phyloP scores from a whole-genome alignment of 75 land plant species.

The Adiantum capillusveneris region DNA sequence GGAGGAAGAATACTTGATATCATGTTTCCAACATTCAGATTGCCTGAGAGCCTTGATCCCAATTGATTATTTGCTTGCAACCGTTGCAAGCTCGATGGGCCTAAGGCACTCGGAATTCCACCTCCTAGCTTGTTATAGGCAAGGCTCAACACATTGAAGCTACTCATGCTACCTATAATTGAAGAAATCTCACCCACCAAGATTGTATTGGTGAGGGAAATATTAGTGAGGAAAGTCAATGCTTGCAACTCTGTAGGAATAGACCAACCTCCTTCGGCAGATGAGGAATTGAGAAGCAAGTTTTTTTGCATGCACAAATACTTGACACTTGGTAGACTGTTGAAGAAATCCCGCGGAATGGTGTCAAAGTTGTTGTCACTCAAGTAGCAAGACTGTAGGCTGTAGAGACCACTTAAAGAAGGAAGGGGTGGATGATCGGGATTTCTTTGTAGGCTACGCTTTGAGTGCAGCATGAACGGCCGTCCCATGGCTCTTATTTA shows the following conservation, averaged over 20 bases:
- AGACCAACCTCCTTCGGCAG: constrained; percentile 60
- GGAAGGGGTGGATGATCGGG: too few species aligned
- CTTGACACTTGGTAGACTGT: constrained; percentile 37
- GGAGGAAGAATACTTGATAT: constrained; percentile 66
- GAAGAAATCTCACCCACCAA: constrained; percentile 60
- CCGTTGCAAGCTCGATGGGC: constrained; percentile 18
- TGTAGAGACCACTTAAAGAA: constrained; percentile 32
- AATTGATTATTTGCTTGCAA: constrained; percentile 60
- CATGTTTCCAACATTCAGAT: constrained; percentile 41
- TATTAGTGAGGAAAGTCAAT: constrained; percentile 33
- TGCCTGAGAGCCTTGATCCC: constrained; percentile 40
- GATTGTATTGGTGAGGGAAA: constrained; percentile 42
- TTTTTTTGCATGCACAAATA: constrained; percentile 38
- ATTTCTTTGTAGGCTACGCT: too few species aligned
- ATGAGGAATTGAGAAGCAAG: constrained; percentile 14
- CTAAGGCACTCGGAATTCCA: constrained; percentile 46
- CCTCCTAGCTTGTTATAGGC: constrained; percentile 58
- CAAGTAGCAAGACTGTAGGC: constrained; percentile 32
- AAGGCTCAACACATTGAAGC: constrained; percentile 27
- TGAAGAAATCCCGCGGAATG: constrained; percentile 51
- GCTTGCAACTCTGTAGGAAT: constrained; percentile 37
- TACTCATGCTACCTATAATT: constrained; percentile 42
- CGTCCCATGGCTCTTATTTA: too few species aligned
- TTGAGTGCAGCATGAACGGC: too few species aligned
- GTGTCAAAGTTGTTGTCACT: constrained; percentile 52